Percentiles rank a stretch among this genome's conserved stretches.
phyloP scores from a whole-genome alignment of 2,329 filamentous ascomycete species.

The Verticillium nubilum region DNA sequence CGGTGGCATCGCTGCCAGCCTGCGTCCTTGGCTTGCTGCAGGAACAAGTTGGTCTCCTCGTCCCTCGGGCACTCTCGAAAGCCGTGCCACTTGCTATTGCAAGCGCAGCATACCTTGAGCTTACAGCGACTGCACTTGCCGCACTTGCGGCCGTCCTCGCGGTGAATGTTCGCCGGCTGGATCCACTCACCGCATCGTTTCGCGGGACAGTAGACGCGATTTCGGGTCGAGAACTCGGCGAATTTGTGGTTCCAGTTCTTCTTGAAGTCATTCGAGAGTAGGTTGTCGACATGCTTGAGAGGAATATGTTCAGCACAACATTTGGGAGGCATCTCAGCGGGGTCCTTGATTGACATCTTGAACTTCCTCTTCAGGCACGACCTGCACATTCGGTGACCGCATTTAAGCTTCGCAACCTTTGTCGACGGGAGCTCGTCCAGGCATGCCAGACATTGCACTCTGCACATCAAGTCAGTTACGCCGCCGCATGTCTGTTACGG shows the following conservation, averaged over 20 bases:
- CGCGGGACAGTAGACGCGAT: constrained; percentile 72
- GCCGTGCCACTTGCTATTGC: constrained; percentile 70
- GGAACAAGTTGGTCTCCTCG: constrained; percentile 57
- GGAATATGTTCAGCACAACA: constrained; percentile 75
- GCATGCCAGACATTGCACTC: constrained; percentile 67
- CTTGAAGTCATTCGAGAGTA: constrained; percentile 73
- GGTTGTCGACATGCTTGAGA: constrained; percentile 66
- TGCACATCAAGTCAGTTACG: neutral
- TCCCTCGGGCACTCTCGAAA: constrained; percentile 66
- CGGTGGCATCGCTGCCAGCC: constrained; percentile 73
- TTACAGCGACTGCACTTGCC: constrained; percentile 68
- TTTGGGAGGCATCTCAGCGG: constrained; percentile 76
- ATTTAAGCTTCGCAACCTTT: constrained; percentile 66
- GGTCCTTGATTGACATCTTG: constrained; percentile 68
- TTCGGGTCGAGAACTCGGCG: constrained; percentile 67
- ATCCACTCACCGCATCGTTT: constrained; percentile 75
- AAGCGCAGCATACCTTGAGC: constrained; percentile 68
- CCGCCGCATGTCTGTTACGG: neutral
- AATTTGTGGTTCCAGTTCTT: constrained; percentile 76
- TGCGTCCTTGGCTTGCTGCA: constrained; percentile 59
- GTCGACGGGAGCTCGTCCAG: constrained; percentile 59
- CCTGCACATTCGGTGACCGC: constrained; percentile 78
- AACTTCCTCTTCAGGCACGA: constrained; percentile 71
- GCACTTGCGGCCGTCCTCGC: constrained; percentile 54
- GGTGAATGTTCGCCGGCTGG: constrained; percentile 62